A percentile compares a stretch with the other conserved stretches of the same genome.
These are phyloP conservation scores for Rosa hybrid DNA, from an alignment of 331 rosid genomes.

Conservation along the genomic window DNA sequence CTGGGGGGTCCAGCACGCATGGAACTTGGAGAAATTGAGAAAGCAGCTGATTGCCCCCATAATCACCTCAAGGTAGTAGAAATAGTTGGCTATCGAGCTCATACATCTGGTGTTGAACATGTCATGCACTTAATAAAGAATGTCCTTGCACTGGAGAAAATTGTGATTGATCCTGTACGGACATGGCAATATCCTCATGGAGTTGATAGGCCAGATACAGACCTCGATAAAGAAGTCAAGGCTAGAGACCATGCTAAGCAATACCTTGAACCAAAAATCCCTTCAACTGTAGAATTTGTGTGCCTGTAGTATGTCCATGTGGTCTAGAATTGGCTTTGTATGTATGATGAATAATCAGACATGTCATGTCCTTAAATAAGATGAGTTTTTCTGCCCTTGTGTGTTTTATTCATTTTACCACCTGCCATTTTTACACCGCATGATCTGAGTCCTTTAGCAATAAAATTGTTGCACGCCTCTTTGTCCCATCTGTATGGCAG, in stretches of 20 bases:
- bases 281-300: neutral
- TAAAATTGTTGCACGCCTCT: too few relatives aligned
- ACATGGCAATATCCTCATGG: neutral
- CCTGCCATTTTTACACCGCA: too few relatives aligned
- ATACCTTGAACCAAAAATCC: neutral
- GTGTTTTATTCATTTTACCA: neutral
- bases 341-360: too few relatives aligned
- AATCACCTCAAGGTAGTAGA: conserved; percentile 8
- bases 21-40: neutral
- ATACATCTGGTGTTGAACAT: neutral
- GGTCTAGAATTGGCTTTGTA: too few relatives aligned
- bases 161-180: neutral
- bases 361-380: neutral
- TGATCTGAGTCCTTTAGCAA: too few relatives aligned
- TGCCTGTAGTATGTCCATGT: neutral
- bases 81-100: neutral
- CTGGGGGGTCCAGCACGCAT: neutral
- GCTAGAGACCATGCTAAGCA: neutral
- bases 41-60: neutral
- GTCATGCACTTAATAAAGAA: conserved; percentile 1
- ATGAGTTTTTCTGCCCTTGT: neutral
- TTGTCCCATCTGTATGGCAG: too few relatives aligned
- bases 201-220: neutral
- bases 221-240: neutral
- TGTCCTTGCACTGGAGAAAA: neutral